phyloP scores from a whole-genome alignment of 2,329 filamentous ascomycete species.

The Arthrobotrys entomopaga region DNA sequence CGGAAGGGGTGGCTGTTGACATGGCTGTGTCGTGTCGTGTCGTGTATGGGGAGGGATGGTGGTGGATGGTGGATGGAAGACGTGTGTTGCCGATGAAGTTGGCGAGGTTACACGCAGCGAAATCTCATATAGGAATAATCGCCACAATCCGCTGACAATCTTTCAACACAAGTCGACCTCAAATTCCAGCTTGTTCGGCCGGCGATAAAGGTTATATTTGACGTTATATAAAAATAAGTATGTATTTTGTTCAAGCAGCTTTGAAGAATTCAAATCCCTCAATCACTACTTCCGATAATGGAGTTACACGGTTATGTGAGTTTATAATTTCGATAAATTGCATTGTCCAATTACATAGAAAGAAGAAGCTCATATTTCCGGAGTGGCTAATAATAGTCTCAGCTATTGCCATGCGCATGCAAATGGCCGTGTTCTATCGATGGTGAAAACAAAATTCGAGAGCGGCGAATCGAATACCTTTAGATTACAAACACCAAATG shows the following conservation, averaged over 20 bases:
- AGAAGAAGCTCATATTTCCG: background rate
- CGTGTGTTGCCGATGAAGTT: conserved; percentile 42
- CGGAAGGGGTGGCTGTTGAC: conserved; percentile 33
- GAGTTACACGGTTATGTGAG: background rate
- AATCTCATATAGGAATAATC: background rate
- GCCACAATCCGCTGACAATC: no score
- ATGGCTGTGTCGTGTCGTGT: conserved; percentile 10
- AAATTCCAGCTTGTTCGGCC: no score
- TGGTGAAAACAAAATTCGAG: background rate
- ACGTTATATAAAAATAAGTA: no score
- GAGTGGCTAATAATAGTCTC: conserved; percentile 15
- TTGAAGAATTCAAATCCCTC: no score
- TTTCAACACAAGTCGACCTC: no score
- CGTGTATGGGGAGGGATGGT: background rate
- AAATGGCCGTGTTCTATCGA: conserved; percentile 8
- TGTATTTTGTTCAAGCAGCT: no score
- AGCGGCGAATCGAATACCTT: background rate
- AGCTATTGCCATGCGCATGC: background rate
- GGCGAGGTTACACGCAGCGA: conserved; percentile 35
- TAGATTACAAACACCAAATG: conserved; percentile 9
- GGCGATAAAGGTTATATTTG: no score
- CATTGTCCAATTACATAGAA: background rate
- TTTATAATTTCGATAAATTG: background rate
- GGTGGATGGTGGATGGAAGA: background rate
- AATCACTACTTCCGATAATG: no score